Percentiles rank a stretch among this genome's conserved stretches.
These are phyloP conservation scores for Mycosphaerelloides madeirae DNA, from an alignment of 2,329 filamentous ascomycete species.

Conservation along the genomic window DNA sequence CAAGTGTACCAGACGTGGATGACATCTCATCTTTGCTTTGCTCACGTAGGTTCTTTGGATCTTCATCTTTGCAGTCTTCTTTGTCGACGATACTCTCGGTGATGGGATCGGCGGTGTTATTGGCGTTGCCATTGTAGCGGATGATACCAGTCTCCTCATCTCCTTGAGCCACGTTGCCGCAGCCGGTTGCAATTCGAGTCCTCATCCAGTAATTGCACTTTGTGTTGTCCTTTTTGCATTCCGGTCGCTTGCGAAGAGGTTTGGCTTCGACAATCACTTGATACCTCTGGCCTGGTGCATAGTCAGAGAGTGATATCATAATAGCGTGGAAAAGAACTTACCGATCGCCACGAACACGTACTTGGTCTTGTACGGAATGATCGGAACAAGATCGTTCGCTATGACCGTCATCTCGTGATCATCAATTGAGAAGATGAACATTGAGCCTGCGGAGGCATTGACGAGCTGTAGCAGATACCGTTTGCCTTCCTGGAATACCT, in stretches of 20 bases:
- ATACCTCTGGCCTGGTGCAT: slow-evolving; percentile 30
- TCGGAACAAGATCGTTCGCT: slow-evolving; percentile 41
- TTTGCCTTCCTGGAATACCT: slow-evolving; percentile 31
- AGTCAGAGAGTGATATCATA: not conserved
- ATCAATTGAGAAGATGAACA: slow-evolving; percentile 37
- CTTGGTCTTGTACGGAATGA: slow-evolving; percentile 38
- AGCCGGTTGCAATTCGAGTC: slow-evolving; percentile 21
- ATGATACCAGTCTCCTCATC: slow-evolving; percentile 25
- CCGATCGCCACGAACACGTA: slow-evolving; percentile 33
- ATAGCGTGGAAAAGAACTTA: not conserved
- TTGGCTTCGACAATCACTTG: slow-evolving; percentile 31
- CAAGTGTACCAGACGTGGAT: too few species aligned
- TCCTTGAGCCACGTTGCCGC: slow-evolving; percentile 28
- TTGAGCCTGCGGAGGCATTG: slow-evolving; percentile 38
- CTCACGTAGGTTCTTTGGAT: slow-evolving; percentile 19
- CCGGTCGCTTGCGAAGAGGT: slow-evolving; percentile 5
- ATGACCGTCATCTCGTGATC: slow-evolving; percentile 43
- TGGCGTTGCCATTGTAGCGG: slow-evolving; percentile 20
- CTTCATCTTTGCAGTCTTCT: slow-evolving; percentile 27
- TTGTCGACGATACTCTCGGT: slow-evolving; percentile 16
- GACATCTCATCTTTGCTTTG: too few species aligned
- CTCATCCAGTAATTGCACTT: slow-evolving; percentile 31
- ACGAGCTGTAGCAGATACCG: slow-evolving; percentile 43
- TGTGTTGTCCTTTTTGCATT: slow-evolving; percentile 1
- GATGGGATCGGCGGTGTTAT: slow-evolving; percentile 12